phyloP scores from a whole-genome alignment of 2,329 filamentous ascomycete species.

The Cercospora citrullina region DNA sequence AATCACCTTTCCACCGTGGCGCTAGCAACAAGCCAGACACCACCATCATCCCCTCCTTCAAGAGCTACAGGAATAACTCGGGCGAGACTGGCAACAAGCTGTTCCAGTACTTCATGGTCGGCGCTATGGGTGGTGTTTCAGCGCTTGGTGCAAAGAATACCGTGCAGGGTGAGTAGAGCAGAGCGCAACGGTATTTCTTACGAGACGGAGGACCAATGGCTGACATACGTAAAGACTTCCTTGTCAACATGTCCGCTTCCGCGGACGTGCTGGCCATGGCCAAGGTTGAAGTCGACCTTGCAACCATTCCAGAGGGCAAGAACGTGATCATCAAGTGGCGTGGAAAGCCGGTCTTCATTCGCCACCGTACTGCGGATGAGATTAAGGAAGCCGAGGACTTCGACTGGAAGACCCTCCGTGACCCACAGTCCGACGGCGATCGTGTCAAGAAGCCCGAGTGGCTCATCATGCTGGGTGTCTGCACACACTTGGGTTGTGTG shows the following conservation, averaged over 20 bases:
- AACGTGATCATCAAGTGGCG: constrained; percentile 99
- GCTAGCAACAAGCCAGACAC: constrained; percentile 46
- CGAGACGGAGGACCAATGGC: constrained; percentile 9
- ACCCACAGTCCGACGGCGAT: constrained; percentile 86
- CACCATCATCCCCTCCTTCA: constrained; percentile 83
- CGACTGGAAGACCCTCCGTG: constrained; percentile 79
- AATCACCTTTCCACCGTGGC: constrained; percentile 57
- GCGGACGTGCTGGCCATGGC: constrained; percentile 98
- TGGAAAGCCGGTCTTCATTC: constrained; percentile 99
- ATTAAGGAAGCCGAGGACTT: constrained; percentile 92
- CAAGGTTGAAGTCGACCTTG: constrained; percentile 97
- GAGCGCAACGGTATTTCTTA: neutral
- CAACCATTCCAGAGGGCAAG: constrained; percentile 95
- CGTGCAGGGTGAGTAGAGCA: constrained; percentile 75
- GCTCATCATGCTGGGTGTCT: constrained; percentile 98
- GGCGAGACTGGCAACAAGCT: constrained; percentile 74
- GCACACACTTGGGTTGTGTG: constrained; percentile 98
- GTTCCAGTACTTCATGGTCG: constrained; percentile 98
- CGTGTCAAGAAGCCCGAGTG: constrained; percentile 98
- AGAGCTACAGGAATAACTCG: constrained; percentile 76
- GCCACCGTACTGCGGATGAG: constrained; percentile 90
- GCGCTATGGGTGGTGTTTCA: constrained; percentile 85
- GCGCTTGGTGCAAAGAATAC: constrained; percentile 96
- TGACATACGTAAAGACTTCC: constrained; percentile 71
- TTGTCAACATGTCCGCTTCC: constrained; percentile 99